Conservation (phyloP, 108 stramenopile genomes). For the Cyclotella sp. region DNA sequence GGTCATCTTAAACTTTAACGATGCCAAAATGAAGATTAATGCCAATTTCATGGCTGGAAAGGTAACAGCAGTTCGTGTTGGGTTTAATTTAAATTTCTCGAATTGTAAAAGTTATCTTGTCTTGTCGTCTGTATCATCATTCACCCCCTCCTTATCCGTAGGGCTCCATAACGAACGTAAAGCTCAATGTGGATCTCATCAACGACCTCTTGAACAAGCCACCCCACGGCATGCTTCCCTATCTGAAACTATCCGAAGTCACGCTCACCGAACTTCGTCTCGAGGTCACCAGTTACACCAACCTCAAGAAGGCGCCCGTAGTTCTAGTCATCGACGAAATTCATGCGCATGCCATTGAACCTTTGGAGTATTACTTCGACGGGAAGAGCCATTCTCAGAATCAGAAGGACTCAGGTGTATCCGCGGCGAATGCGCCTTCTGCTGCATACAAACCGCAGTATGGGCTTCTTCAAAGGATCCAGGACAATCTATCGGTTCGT, state of each 20-base stretch:
- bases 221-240: slow-evolving; percentile 51
- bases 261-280: slow-evolving; percentile 70
- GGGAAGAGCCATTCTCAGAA: slow-evolving; percentile 20
- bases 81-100: not conserved
- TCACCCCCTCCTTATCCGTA: not conserved
- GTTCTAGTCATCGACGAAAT: slow-evolving; percentile 74
- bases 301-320: slow-evolving; percentile 83
- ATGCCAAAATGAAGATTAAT: slow-evolving; percentile 77
- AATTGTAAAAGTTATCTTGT: not conserved
- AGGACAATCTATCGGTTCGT: slow-evolving; percentile 75
- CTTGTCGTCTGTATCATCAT: not conserved
- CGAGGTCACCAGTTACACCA: slow-evolving; percentile 78
- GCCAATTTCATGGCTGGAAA: slow-evolving; percentile 82
- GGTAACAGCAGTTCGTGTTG: slow-evolving; percentile 1
- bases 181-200: slow-evolving; percentile 67
- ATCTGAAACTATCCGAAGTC: slow-evolving; percentile 62
- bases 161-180: slow-evolving; percentile 74
- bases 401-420: not conserved
- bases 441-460: slow-evolving; percentile 46
- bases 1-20: slow-evolving; percentile 78
- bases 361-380: slow-evolving; percentile 52
- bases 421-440: slow-evolving; percentile 19
- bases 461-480: slow-evolving; percentile 73
- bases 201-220: slow-evolving; percentile 57
- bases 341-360: slow-evolving; percentile 58